Conservation (phyloP, 352 stramenopile genomes). For the Sclerospora graminicola region DNA sequence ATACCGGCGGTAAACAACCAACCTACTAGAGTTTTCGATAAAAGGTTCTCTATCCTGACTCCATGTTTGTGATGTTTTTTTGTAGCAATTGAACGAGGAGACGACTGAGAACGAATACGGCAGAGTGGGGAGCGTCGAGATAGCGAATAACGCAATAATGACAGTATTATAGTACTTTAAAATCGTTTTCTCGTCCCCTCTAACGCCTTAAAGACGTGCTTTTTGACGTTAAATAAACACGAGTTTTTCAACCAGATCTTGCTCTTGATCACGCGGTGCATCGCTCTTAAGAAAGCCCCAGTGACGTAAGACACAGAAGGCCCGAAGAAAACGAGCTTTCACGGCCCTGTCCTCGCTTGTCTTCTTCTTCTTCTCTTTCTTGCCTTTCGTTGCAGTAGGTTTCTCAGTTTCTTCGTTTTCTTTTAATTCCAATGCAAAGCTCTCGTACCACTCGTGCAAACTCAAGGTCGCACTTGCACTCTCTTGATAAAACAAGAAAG, state of each 20-base stretch:
- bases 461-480: constrained; percentile 46
- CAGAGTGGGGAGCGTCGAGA: constrained; percentile 2
- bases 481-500: constrained; percentile 66
- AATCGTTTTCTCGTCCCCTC: constrained; percentile 13
- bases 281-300: constrained; percentile 59
- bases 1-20: constrained; percentile 83
- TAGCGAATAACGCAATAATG: constrained; percentile 19
- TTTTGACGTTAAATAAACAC: constrained; percentile 77
- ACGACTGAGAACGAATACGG: constrained; percentile 31
- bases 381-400: too few species aligned
- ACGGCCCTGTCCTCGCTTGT: constrained; percentile 17
- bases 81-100: constrained; percentile 70
- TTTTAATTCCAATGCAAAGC: constrained; percentile 37
- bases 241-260: constrained; percentile 65
- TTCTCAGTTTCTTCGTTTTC: constrained; percentile 9
- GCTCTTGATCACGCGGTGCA: constrained; percentile 24
- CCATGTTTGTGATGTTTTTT: too few species aligned
- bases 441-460: constrained; percentile 56
- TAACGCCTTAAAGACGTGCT: constrained; percentile 1
- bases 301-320: constrained; percentile 54
- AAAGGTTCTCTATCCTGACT: too few species aligned
- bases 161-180: constrained; percentile 39
- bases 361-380: too few species aligned
- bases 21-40: too few species aligned
- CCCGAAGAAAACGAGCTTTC: constrained; percentile 59